These are phyloP conservation scores for Tinospora cordifolia DNA, from an alignment of 164 flowering plant species.

Conservation along the genomic window DNA sequence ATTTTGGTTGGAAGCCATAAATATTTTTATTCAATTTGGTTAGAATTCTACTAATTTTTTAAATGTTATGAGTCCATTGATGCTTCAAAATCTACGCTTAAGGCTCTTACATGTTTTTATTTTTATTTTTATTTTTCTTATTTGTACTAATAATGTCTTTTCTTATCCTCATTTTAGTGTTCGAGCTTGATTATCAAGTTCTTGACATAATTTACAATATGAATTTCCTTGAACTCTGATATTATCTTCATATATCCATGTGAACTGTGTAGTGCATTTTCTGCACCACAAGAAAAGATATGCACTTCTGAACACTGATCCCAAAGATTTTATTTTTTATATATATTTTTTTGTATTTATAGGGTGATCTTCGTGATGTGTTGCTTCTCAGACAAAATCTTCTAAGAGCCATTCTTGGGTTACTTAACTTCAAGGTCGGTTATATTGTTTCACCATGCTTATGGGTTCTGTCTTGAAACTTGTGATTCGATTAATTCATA, in stretches of 20 bases:
- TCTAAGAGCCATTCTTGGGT: constrained; percentile 43
- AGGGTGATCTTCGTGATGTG: constrained; percentile 73
- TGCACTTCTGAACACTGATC: not conserved
- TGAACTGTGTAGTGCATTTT: not conserved
- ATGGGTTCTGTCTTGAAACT: not conserved
- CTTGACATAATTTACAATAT: not conserved
- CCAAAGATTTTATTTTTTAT: not conserved
- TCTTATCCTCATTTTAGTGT: not conserved
- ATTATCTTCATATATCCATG: not conserved
- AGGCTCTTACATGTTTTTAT: not conserved
- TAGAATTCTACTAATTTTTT: too few relatives aligned
- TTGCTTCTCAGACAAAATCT: constrained; percentile 61
- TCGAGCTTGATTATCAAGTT: not conserved
- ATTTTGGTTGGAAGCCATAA: too few relatives aligned
- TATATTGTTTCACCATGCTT: not conserved
- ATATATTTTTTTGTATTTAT: not conserved
- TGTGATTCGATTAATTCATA: not conserved
- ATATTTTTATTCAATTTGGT: too few relatives aligned
- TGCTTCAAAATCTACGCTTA: not conserved
- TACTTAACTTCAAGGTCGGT: constrained; percentile 48
- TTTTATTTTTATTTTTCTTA: too few relatives aligned
- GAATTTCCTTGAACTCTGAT: not conserved
- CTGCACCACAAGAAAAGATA: not conserved
- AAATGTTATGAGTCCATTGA: too few relatives aligned
- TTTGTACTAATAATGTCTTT: not conserved